Evolutionary conservation across 257 asterid genomes (phyloP), one percentile per base, ranked within the genome.

Genomic region (Solanum peruvianum): DNA sequence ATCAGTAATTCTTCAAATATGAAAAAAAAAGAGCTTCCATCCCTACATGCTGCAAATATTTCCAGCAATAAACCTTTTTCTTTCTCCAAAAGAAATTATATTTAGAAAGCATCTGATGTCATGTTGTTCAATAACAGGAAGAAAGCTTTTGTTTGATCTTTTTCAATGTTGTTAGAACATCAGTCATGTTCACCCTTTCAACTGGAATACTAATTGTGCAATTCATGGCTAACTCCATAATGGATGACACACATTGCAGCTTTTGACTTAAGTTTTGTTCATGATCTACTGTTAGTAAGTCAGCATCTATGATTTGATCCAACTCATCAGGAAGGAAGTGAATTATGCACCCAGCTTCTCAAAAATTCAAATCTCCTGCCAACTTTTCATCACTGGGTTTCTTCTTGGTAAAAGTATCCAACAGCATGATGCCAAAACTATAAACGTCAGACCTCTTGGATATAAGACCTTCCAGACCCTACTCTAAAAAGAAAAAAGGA

Each of bases 391-490:
- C 85, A 4, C 39, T 85, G 12, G 92, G 91, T 64, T 85, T 90
- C 18, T 25, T 84, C 66, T 85, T 80, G 3, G 86, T 86, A 18
- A 90, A 91, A 9, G 87, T 88, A 87, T 90, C 92, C 89, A 91
- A 67, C 85, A 90, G 6, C 80, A 91, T 84, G 25, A 87, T 90
- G 1, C 92, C 89, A 14, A 66, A 90, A 18, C 93, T 90, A 29
- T 91, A 90, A 20, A 90, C 87, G 21, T 88, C 91, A 15, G 89
- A 88, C 4, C 27, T 87, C 12, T 84, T 88, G 2, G 92, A 87
- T 15, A 91, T 86, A 25, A 86, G 20, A 4, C 92, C 92, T 86
- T 89, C 91, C 21, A 31, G 78, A 18, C 92, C 92, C 62, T 90
- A 91, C 58, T 88, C 91, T 90, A 9, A 2, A 86, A 80, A 39